Percentiles rank a stretch among this genome's conserved stretches.
phyloP scores from a whole-genome alignment of 805 yeast genomes.

The Wickerhamomyces hampshirensis region DNA sequence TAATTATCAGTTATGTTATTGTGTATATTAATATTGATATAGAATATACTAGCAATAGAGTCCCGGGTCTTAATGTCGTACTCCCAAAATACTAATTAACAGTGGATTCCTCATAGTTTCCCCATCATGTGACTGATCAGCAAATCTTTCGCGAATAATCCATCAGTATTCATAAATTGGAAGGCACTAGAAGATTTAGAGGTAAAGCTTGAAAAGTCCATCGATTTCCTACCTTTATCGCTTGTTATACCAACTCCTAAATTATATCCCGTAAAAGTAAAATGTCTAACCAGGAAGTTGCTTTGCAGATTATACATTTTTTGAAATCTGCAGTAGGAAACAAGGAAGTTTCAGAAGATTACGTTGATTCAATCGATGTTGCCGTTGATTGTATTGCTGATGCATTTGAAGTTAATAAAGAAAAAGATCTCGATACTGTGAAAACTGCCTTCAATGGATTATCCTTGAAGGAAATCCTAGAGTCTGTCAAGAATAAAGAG shows the following conservation, averaged over 20 bases:
- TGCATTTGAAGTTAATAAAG: slow-evolving; percentile 66
- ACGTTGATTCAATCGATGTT: slow-evolving; percentile 83
- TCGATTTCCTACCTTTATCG: too few relatives aligned
- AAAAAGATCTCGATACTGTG: slow-evolving; percentile 32
- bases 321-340: slow-evolving; percentile 53
- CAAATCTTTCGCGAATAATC: too few relatives aligned
- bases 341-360: slow-evolving; percentile 71
- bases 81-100: too few relatives aligned
- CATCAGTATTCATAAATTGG: too few relatives aligned
- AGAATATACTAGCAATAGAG: too few relatives aligned
- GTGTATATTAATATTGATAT: background rate
- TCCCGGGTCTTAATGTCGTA: too few relatives aligned
- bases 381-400: slow-evolving; percentile 92
- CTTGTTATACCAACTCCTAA: slow-evolving; percentile 1
- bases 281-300: slow-evolving; percentile 52
- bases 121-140: too few relatives aligned
- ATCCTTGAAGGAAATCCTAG: slow-evolving; percentile 42
- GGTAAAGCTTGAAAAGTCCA: too few relatives aligned
- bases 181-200: too few relatives aligned
- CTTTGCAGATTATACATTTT: slow-evolving; percentile 70
- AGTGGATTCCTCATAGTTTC: too few relatives aligned
- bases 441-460: slow-evolving; percentile 41
- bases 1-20: too few relatives aligned
- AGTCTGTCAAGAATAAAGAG: slow-evolving; percentile 7
- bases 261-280: background rate